Percentiles rank a stretch among this genome's conserved stretches.
phyloP scores from a whole-genome alignment of 768 basidiomycete species.

The Postia placenta region DNA sequence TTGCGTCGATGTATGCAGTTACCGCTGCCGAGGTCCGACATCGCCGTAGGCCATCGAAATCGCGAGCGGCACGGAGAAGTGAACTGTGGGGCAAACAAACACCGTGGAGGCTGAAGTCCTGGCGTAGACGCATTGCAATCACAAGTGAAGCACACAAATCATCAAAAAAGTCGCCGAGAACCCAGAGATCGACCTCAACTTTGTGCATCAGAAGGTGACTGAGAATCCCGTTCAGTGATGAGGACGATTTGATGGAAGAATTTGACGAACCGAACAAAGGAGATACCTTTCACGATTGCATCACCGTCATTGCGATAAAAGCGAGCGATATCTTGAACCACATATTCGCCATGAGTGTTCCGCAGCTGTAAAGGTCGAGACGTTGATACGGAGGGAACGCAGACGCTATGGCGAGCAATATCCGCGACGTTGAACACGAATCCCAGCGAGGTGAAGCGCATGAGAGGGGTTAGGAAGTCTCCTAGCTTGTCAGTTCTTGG shows the following conservation, averaged over 20 bases:
- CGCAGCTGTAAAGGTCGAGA: not conserved
- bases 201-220: slow-evolving; percentile 38
- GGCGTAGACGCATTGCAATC: slow-evolving; percentile 26
- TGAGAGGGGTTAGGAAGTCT: slow-evolving; percentile 30
- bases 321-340: slow-evolving; percentile 22
- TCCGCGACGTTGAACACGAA: slow-evolving; percentile 31
- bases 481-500: not conserved
- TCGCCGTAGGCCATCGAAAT: slow-evolving; percentile 4
- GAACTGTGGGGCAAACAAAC: slow-evolving; percentile 26
- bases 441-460: slow-evolving; percentile 30
- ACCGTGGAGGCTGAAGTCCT: slow-evolving; percentile 29
- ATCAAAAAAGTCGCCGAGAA: slow-evolving; percentile 49
- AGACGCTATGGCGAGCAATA: slow-evolving; percentile 29
- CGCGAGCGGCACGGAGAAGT: slow-evolving; percentile 9
- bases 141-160: slow-evolving; percentile 36
- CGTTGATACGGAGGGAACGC: slow-evolving; percentile 22
- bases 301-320: not conserved
- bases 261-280: slow-evolving; percentile 34
- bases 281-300: slow-evolving; percentile 25
- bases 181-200: slow-evolving; percentile 38
- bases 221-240: not conserved
- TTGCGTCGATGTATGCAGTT: not conserved
- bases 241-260: slow-evolving; percentile 3
- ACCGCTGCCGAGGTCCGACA: not conserved
- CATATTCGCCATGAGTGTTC: slow-evolving; percentile 13